Conservation (phyloP, 73 alveolate genomes). For the Paraurostyla sp. region DNA sequence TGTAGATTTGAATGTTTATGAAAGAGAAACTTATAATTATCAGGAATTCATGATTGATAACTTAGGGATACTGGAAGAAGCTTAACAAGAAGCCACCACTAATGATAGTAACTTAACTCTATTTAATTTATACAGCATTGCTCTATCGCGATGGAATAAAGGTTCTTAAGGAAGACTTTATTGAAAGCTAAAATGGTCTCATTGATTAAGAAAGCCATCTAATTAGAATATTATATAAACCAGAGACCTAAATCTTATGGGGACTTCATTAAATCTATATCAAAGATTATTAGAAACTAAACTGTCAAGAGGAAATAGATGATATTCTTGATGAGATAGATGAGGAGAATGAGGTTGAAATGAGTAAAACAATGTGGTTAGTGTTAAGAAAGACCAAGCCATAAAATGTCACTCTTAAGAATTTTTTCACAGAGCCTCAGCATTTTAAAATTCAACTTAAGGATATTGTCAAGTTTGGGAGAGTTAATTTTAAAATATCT, state of each 20-base stretch:
- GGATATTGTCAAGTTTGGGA: constrained; percentile 73
- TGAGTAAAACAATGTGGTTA: constrained; percentile 63
- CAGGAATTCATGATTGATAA: not conserved
- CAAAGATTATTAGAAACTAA: not conserved
- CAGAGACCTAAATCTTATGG: constrained; percentile 41
- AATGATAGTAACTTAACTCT: not conserved
- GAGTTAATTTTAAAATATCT: constrained; percentile 68
- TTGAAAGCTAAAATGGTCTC: not conserved
- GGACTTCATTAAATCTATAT: constrained; percentile 17
- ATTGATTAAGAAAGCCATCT: not conserved
- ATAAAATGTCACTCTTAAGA: not conserved
- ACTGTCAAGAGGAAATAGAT: not conserved
- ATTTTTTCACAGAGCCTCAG: constrained; percentile 6
- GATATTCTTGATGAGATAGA: constrained; percentile 36
- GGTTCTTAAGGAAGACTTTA: not conserved
- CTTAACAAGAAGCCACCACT: not conserved
- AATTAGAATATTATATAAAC: constrained; percentile 41
- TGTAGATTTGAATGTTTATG: constrained; percentile 32
- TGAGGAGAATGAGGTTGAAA: constrained; percentile 59
- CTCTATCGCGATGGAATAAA: not conserved
- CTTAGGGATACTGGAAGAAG: not conserved
- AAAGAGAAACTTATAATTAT: constrained; percentile 37
- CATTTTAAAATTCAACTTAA: not conserved
- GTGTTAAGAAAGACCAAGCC: constrained; percentile 53
- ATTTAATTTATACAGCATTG: not conserved